Evolutionary conservation across 2,329 filamentous ascomycete species (phyloP).

Genomic region (Amauroascus niger): DNA sequence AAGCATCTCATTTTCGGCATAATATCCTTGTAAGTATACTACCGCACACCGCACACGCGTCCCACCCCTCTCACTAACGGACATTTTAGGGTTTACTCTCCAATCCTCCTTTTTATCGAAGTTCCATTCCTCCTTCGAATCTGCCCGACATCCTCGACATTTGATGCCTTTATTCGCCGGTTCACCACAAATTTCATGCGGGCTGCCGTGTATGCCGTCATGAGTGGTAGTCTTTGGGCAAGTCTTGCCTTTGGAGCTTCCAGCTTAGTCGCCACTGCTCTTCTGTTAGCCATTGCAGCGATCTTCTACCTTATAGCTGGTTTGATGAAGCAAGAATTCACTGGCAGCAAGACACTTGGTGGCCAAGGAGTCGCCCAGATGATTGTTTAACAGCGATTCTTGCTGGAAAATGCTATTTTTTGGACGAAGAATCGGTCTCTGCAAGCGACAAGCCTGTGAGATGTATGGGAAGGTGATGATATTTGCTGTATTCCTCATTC

Average conservation of each 20-base stretch:
- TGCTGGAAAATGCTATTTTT: background rate
- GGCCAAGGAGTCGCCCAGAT: slow-evolving; percentile 92
- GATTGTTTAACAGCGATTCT: slow-evolving; percentile 60
- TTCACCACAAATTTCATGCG: slow-evolving; percentile 97
- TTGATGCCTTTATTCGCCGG: slow-evolving; percentile 80
- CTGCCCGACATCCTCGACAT: slow-evolving; percentile 84
- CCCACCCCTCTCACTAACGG: background rate
- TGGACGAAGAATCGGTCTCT: background rate
- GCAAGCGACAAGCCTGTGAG: background rate
- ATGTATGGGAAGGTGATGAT: background rate
- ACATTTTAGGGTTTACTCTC: slow-evolving; percentile 52
- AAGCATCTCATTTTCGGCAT: slow-evolving; percentile 51
- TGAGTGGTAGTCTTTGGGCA: slow-evolving; percentile 77
- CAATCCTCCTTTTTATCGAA: slow-evolving; percentile 75
- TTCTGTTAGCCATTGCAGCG: slow-evolving; percentile 67
- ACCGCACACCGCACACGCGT: background rate
- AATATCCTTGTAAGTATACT: slow-evolving; percentile 44
- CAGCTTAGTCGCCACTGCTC: slow-evolving; percentile 74
- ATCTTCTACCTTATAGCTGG: slow-evolving; percentile 58
- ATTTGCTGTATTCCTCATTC: background rate
- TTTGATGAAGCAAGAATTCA: slow-evolving; percentile 39
- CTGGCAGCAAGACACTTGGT: slow-evolving; percentile 81
- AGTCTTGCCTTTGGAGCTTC: slow-evolving; percentile 57
- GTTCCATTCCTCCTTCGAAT: slow-evolving; percentile 92
- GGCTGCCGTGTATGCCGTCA: slow-evolving; percentile 70